Evolutionary conservation across 2,329 filamentous ascomycete species (phyloP).

Genomic region (Rhinocladiella similis): DNA sequence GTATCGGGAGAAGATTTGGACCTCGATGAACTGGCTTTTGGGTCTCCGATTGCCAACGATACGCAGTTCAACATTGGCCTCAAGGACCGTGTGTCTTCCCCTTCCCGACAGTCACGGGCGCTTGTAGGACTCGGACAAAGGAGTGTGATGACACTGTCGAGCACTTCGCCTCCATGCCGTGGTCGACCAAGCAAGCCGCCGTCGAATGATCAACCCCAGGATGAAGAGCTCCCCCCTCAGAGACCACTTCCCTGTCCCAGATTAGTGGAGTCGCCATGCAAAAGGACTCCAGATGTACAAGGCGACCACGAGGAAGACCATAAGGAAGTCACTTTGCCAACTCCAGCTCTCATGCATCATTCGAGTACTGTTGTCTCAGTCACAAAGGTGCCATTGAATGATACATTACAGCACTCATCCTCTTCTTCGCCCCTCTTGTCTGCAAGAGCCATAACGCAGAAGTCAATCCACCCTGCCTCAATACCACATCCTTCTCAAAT

Average conservation of each 20-base stretch:
- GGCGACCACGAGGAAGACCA: conserved; percentile 2
- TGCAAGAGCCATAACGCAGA: conserved; percentile 17
- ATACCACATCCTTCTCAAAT: conserved; percentile 30
- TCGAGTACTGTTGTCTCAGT: conserved; percentile 14
- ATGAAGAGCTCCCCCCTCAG: conserved; percentile 1
- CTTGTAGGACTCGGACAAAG: too few species aligned
- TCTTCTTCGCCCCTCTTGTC: conserved; percentile 17
- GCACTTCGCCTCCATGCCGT: not conserved
- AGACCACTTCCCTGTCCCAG: conserved; percentile 15
- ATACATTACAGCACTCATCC: conserved; percentile 9
- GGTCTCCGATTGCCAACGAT: conserved; percentile 27
- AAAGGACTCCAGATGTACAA: not conserved
- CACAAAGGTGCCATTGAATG: conserved; percentile 25
- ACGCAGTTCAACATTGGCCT: conserved; percentile 26
- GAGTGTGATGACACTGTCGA: not conserved
- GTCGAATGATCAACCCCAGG: not conserved
- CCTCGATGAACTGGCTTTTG: conserved; percentile 16
- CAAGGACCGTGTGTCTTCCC: conserved; percentile 21
- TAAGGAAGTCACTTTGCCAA: conserved; percentile 15
- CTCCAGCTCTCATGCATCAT: conserved; percentile 6
- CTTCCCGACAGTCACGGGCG: not conserved
- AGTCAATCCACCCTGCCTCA: conserved; percentile 25
- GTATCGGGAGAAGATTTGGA: not conserved
- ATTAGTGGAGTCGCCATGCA: conserved; percentile 10
- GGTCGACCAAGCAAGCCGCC: not conserved